Evolutionary conservation across 495 filamentous ascomycete species (phyloP), one percentile per base, ranked within the genome.

Genomic region (Aspergillus incahuasiensis): DNA sequence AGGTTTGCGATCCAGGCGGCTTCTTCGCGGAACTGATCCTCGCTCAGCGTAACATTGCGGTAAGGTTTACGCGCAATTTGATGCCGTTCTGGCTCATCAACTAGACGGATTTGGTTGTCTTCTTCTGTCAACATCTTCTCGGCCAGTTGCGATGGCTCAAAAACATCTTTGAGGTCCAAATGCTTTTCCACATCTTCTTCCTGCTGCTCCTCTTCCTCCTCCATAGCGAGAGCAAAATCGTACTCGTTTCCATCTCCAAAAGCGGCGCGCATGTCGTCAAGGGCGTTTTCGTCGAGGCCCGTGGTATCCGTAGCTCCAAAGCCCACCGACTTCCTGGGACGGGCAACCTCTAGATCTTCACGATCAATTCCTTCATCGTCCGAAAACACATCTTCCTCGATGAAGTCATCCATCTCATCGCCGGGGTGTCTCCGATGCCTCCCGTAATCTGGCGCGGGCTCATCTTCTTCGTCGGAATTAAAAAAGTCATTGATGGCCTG

Each of bases 241-340:
- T 97, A 98, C 57, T 98, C 94, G 43, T 87, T 87, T 41, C 94
- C 92, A 64, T 92, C 88, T 58, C 94, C 95, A 64, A 98, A 98
- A 30, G 95, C 95, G 34, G 86, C 85, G 46, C 92, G 87, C 87
- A 97, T 94, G 69, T 96, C 92, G 56, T 96, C 91, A 8, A 97
- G 77, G 0, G 91, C 89, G 60, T 90, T 90, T 67, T 95, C 91
- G 67, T 95, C 90, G 25, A 97, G 78, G 3, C 92, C 91, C 15
- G 87, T 79, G 12, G 87, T 79, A 47, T 86, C 84, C 15, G 78
- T 75, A 20, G 84, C 77, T 18, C 82, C 82, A n/a, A 87, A 76
- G 9, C 68, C 73, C 0, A 83, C 80, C 52, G 81, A 77, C 56
- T 86, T 78, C 54, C 78, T 76, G 2, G 91, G 86, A 34, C 87